These are phyloP conservation scores for Yamadazyma atlantica DNA, from an alignment of 1,139 yeast genomes.

Conservation along the genomic window DNA sequence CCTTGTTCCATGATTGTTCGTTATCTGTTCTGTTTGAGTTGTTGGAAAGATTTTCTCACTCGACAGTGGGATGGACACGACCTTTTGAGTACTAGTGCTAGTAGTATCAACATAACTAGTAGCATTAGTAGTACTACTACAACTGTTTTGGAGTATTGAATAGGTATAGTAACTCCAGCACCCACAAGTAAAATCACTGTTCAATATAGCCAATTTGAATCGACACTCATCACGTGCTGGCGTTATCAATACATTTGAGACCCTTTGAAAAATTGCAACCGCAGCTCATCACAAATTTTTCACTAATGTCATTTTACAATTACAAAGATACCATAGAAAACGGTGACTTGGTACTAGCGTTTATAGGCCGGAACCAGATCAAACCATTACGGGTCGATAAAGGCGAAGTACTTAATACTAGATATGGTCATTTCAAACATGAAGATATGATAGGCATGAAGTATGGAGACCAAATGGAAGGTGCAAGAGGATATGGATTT, in stretches of 20 bases:
- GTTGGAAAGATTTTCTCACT: conserved; percentile 3
- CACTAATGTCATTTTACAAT: conserved; percentile 42
- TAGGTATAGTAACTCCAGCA: no score
- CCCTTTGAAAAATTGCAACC: no score
- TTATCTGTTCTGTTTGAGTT: neutral
- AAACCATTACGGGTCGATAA: conserved; percentile 67
- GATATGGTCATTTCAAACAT: conserved; percentile 89
- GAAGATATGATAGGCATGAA: conserved; percentile 74
- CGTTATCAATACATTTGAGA: no score
- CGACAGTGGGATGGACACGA: neutral
- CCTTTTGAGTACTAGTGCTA: conserved; percentile 3
- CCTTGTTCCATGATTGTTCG: neutral
- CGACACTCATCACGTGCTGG: no score
- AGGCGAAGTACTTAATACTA: conserved; percentile 69
- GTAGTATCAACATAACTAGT: neutral
- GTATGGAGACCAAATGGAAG: conserved; percentile 85
- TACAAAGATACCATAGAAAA: conserved; percentile 65
- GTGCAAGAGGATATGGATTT: conserved; percentile 79
- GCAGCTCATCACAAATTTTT: conserved; percentile 10
- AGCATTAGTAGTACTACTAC: neutral
- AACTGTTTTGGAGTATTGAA: no score
- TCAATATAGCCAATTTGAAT: no score
- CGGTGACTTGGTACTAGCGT: conserved; percentile 84
- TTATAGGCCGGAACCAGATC: conserved; percentile 76
- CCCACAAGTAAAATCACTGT: no score